phyloP scores from a whole-genome alignment of 2,329 filamentous ascomycete genomes.

The Bipolaris victoriae region DNA sequence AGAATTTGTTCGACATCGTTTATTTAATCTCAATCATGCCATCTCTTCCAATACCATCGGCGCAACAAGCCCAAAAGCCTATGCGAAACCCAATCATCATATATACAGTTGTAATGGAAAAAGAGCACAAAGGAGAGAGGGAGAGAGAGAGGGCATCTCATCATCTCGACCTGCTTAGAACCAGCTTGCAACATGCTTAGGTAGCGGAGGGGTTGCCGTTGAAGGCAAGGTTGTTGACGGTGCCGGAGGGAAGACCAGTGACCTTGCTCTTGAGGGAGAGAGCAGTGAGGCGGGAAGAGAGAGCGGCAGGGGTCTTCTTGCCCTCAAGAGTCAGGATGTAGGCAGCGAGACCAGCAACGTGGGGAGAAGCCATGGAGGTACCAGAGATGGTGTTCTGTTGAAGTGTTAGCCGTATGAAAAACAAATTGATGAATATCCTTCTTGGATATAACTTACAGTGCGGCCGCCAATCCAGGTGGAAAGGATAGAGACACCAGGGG shows the following conservation, averaged over 20 bases:
- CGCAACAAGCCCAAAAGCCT: too few species aligned
- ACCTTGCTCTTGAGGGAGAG: constrained; percentile 52
- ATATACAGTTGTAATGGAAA: too few species aligned
- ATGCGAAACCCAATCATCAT: too few species aligned
- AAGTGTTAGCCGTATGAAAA: constrained; percentile 9
- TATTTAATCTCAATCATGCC: too few species aligned
- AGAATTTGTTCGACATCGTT: too few species aligned
- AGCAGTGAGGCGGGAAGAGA: constrained; percentile 56
- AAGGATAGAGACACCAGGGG: constrained; percentile 51
- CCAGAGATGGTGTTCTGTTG: constrained; percentile 61
- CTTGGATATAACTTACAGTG: constrained; percentile 29
- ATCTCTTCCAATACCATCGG: too few species aligned
- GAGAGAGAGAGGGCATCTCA: too few species aligned
- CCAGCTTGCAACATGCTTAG: too few species aligned
- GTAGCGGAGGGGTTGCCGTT: constrained; percentile 53
- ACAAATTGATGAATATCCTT: not conserved
- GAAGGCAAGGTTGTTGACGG: constrained; percentile 62
- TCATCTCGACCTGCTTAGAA: too few species aligned
- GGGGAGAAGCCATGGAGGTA: constrained; percentile 72
- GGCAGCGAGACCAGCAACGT: constrained; percentile 72
- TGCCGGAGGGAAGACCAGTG: constrained; percentile 54
- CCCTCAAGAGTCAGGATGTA: constrained; percentile 66
- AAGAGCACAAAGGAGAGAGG: too few species aligned
- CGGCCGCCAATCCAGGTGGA: constrained; percentile 57
- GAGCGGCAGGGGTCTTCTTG: constrained; percentile 53